Base-by-base conservation (phyloP, 164 flowering plant genomes). In the Euptelea pleiosperma region DNA sequence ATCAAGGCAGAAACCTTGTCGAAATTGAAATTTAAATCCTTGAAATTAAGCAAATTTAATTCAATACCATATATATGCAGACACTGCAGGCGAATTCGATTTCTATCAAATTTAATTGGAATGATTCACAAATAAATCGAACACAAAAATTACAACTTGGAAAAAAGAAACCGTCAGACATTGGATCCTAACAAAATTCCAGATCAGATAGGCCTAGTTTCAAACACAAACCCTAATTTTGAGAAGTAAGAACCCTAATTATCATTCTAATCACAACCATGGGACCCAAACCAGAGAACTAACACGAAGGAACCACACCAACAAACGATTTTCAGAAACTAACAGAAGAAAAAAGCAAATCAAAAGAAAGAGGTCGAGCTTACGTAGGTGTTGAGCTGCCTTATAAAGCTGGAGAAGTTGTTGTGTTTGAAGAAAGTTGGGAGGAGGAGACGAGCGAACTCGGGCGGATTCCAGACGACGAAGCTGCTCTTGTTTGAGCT, bases 321-420 rank as follows among this genome's bases (percentile, higher is more conserved):
- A 24, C 1, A 31, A 41, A 3, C n/a, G 7, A 33, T 10, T 14
- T 10, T 14, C 4, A 35, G 16, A 45, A 18, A 22, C n/a, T 36
- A 3, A 37, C 36, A 12, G 24, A 4, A 41, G 3, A 16, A n/a
- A 30, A 56, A 33, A 42, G 4, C 6, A 57, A 42, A 61, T 12
- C 12, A 24, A 49, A 40, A 14, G 24, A 26, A 10, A 18, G 30
- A 42, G 2, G 16, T 29, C 5, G 0, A 16, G 29, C 81, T 73
- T 41, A 89, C 96, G 60, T 89, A 89, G 33, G 96, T 88, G 44
- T 88, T 88, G 50, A 88, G 90, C 74, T 88, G 96, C 8, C 96
- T 61, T 58, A 88, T 88, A 71, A 88, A 88, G 75, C 87, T 82
- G 66, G 96, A 83, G 79, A 88, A 88, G 61, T 88, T 88, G 70